These are phyloP conservation scores for Exophiala sp. DNA, from an alignment of 2,329 filamentous ascomycete genomes.

Conservation along the genomic window DNA sequence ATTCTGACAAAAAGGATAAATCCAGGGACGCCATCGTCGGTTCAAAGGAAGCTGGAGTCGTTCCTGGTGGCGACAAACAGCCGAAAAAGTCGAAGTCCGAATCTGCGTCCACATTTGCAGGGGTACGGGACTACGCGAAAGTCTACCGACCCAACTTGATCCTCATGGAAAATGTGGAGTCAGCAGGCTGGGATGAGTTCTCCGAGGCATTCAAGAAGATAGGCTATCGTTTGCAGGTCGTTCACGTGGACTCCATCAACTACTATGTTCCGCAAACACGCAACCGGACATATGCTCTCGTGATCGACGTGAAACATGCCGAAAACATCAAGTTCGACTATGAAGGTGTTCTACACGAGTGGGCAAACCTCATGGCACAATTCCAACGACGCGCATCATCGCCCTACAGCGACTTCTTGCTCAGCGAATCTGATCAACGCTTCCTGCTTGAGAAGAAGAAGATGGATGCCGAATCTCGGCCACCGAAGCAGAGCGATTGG, in stretches of 20 bases:
- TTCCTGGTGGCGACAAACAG: background rate
- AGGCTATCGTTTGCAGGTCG: slow-evolving; percentile 53
- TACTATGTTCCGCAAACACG: slow-evolving; percentile 72
- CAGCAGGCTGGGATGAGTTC: slow-evolving; percentile 58
- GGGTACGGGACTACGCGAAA: slow-evolving; percentile 56
- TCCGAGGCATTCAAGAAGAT: slow-evolving; percentile 45
- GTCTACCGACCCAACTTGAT: slow-evolving; percentile 59
- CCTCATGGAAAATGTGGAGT: slow-evolving; percentile 68
- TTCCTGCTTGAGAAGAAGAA: slow-evolving; percentile 32
- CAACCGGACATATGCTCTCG: slow-evolving; percentile 58
- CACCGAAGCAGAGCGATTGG: slow-evolving; percentile 47
- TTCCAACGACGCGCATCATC: slow-evolving; percentile 60
- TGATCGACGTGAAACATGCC: slow-evolving; percentile 42
- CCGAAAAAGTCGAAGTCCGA: slow-evolving; percentile 48
- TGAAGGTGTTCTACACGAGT: slow-evolving; percentile 36
- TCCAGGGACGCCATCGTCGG: no score
- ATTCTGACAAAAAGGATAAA: background rate
- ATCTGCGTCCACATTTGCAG: slow-evolving; percentile 63
- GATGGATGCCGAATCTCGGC: slow-evolving; percentile 38
- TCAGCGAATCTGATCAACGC: slow-evolving; percentile 54
- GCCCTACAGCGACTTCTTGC: slow-evolving; percentile 60
- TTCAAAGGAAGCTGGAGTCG: no score
- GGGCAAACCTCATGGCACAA: slow-evolving; percentile 44
- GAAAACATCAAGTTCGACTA: slow-evolving; percentile 23
- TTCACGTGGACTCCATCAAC: slow-evolving; percentile 63